Conservation (phyloP, 148 eudicot genomes). For the Cornus kousa region DNA sequence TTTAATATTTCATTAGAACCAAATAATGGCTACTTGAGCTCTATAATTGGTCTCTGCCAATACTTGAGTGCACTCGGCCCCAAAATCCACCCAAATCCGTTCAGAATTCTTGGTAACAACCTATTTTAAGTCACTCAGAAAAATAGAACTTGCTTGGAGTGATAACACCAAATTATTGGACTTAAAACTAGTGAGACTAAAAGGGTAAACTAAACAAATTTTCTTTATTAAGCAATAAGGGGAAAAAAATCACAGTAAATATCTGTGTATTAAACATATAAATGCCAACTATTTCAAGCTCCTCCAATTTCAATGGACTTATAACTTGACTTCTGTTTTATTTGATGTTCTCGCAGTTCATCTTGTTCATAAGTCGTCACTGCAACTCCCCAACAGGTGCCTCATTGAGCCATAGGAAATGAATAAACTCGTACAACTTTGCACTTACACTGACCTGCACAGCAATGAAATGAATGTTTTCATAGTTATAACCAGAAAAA, state of each 20-base stretch:
- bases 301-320: background rate
- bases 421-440: slow-evolving; percentile 65
- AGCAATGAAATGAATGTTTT: background rate
- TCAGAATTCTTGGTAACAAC: no score
- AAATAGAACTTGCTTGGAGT: no score
- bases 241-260: background rate
- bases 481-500: background rate
- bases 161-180: no score
- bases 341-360: background rate
- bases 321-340: background rate
- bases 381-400: slow-evolving; percentile 85
- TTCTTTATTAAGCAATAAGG: background rate
- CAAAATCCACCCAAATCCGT: no score
- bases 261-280: background rate
- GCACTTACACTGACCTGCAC: slow-evolving; percentile 73
- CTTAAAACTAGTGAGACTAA: no score
- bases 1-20: no score
- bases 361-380: slow-evolving; percentile 29
- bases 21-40: no score
- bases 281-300: background rate
- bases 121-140: no score
- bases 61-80: no score
- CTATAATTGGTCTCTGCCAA: no score
- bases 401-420: slow-evolving; percentile 78
- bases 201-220: background rate